Evolutionary conservation across 441 rosid species (phyloP).

Genomic region (Gossypium gossypioides): DNA sequence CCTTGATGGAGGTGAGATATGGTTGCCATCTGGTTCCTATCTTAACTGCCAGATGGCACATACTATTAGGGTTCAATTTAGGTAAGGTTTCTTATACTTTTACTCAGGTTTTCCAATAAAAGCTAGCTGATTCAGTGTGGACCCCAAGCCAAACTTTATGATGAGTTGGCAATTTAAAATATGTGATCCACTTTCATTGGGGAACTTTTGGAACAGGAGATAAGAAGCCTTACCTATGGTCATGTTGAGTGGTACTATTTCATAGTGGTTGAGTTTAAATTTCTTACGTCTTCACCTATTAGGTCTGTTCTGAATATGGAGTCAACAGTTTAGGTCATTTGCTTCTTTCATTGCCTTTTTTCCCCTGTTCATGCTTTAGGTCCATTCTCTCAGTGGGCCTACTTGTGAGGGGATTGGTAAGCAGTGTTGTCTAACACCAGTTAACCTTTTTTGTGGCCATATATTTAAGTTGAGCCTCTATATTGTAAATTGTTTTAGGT

Average conservation of each 20-base stretch:
- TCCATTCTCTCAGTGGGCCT: not conserved
- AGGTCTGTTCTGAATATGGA: not conserved
- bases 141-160: not conserved
- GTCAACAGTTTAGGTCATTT: not conserved
- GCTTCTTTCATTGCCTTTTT: not conserved
- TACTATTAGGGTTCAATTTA: conserved; percentile 1
- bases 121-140: not conserved
- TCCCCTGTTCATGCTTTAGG: not conserved
- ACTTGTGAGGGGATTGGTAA: not conserved
- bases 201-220: not conserved
- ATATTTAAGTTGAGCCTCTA: not conserved
- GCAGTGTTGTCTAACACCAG: not conserved
- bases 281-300: not conserved
- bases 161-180: not conserved
- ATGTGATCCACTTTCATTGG: not conserved
- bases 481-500: not conserved
- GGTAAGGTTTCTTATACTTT: not conserved
- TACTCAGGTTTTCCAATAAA: not conserved
- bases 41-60: not conserved
- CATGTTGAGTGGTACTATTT: not conserved
- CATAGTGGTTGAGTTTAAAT: not conserved
- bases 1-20: conserved; percentile 2
- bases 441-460: not conserved
- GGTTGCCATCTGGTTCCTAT: not conserved
- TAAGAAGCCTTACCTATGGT: not conserved